A percentile compares a stretch with the other conserved stretches of the same genome.
phyloP scores from a whole-genome alignment of 1,139 yeast species.

The Sugiyamaella japonica region DNA sequence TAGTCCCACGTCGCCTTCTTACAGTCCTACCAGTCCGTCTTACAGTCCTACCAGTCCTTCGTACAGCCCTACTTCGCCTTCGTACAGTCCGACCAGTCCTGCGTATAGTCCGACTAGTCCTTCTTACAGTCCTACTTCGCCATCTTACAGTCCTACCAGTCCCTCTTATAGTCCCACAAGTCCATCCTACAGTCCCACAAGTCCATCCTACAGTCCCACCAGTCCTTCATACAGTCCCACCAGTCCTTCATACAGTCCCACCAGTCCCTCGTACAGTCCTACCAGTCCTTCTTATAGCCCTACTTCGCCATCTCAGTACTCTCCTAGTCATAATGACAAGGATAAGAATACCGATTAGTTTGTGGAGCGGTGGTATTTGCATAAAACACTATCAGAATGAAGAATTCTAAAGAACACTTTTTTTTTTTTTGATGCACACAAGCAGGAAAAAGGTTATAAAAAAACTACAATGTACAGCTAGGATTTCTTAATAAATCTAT shows the following conservation, averaged over 20 bases:
- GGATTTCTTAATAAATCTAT: background rate
- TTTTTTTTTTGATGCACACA: background rate
- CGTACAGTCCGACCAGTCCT: constrained; percentile 67
- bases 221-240: constrained; percentile 72
- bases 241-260: constrained; percentile 65
- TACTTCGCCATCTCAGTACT: constrained; percentile 53
- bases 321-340: constrained; percentile 43
- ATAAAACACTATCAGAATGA: background rate
- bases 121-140: constrained; percentile 56
- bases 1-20: constrained; percentile 57
- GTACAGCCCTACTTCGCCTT: constrained; percentile 68
- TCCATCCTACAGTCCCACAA: constrained; percentile 71
- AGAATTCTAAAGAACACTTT: background rate
- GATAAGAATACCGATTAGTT: constrained; percentile 3
- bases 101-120: constrained; percentile 60
- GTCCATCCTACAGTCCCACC: constrained; percentile 73
- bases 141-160: constrained; percentile 61
- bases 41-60: constrained; percentile 48
- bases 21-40: constrained; percentile 63
- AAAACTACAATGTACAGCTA: constrained; percentile 8
- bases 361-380: background rate
- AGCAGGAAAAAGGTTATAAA: constrained; percentile 1
- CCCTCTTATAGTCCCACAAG: constrained; percentile 68
- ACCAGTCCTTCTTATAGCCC: constrained; percentile 66
- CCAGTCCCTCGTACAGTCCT: constrained; percentile 61